Conservation (phyloP, 2,329 filamentous ascomycete genomes). For the Apiospora koreana region DNA sequence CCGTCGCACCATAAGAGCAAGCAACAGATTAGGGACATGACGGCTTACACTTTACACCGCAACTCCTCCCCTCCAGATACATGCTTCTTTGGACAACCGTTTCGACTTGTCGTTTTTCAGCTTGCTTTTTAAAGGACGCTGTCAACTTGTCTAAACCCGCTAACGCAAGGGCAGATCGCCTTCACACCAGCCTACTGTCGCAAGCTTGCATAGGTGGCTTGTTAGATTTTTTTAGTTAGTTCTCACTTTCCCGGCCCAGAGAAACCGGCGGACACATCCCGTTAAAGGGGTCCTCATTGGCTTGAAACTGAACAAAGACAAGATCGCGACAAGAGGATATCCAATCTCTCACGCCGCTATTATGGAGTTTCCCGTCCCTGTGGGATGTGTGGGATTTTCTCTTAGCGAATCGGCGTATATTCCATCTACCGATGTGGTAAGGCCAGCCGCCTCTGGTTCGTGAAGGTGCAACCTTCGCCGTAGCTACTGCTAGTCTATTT, state of each 20-base stretch:
- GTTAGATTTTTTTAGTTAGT: background rate
- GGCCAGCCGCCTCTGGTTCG: no score
- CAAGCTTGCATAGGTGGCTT: background rate
- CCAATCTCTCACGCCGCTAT: background rate
- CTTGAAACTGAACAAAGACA: background rate
- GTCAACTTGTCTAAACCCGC: background rate
- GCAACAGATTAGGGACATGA: background rate
- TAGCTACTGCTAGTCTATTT: no score
- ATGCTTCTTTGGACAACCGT: background rate
- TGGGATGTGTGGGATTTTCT: background rate
- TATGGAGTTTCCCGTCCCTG: background rate
- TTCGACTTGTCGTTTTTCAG: background rate
- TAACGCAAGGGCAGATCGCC: background rate
- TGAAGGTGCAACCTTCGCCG: no score
- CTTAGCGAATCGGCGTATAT: background rate
- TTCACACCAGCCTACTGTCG: background rate
- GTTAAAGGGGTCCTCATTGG: background rate
- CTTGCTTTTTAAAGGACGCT: background rate
- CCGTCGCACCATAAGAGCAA: background rate
- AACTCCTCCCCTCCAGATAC: background rate
- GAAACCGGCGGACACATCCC: background rate
- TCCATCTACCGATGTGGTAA: no score
- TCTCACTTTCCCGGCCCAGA: background rate
- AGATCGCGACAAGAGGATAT: background rate
- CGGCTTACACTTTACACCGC: background rate